These are phyloP conservation scores for Saraca asoca DNA, from an alignment of 331 rosid species.

Conservation along the genomic window DNA sequence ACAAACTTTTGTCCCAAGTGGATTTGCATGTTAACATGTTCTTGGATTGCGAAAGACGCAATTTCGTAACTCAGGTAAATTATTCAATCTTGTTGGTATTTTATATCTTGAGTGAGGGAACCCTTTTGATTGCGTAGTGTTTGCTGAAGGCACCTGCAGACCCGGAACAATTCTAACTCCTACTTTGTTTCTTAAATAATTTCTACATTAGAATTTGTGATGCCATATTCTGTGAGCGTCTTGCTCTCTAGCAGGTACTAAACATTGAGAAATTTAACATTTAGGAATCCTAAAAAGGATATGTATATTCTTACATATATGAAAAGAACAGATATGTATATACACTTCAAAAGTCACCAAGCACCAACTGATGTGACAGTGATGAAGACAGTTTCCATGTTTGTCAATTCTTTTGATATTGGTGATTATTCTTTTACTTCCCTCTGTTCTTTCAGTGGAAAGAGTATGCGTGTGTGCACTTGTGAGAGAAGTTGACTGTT, in stretches of 20 bases:
- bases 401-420: not conserved
- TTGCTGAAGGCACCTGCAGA: constrained; percentile 9
- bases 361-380: no score
- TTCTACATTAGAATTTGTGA: not conserved
- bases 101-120: constrained; percentile 3
- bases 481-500: no score
- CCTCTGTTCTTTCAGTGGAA: not conserved
- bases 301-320: no score
- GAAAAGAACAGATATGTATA: not conserved
- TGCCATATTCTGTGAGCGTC: not conserved
- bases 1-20: constrained; percentile 56
- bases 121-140: not conserved
- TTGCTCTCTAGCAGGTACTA: not conserved
- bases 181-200: not conserved
- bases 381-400: not conserved
- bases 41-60: constrained; percentile 89
- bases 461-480: not conserved
- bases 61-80: constrained; percentile 84
- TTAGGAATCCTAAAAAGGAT: constrained; percentile 22
- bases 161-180: not conserved
- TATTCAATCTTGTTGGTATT: constrained; percentile 21
- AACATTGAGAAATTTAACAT: not conserved
- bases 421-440: not conserved
- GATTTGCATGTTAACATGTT: constrained; percentile 80
- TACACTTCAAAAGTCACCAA: not conserved